Percentiles rank a stretch among this genome's conserved stretches.
Conservation (phyloP, 1,284 basidiomycete species). For the Ustilago hordei region DNA sequence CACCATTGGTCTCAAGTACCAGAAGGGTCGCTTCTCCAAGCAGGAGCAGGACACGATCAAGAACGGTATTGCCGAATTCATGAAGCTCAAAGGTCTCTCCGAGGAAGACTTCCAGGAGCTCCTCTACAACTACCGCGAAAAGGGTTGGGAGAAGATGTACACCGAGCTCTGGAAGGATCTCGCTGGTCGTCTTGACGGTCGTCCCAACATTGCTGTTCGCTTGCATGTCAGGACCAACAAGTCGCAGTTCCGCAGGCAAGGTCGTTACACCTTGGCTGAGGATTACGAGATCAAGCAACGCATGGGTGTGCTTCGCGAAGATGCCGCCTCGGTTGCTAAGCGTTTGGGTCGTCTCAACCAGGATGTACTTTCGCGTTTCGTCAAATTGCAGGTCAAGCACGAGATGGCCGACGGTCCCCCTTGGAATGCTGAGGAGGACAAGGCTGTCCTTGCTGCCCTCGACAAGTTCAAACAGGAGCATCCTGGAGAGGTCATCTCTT, state of each 20-base stretch:
- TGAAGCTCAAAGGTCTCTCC: constrained; percentile 39
- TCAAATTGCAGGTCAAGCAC: constrained; percentile 43
- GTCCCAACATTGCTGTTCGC: constrained; percentile 51
- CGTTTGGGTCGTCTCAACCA: constrained; percentile 52
- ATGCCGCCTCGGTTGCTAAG: constrained; percentile 42
- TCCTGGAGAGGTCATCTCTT: constrained; percentile 45
- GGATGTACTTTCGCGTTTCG: constrained; percentile 43
- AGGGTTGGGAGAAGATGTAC: constrained; percentile 46
- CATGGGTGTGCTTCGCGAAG: constrained; percentile 33
- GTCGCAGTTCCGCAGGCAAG: constrained; percentile 47
- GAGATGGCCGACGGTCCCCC: constrained; percentile 37
- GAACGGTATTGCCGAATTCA: constrained; percentile 45
- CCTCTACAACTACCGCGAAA: constrained; percentile 51
- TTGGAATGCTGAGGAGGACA: constrained; percentile 50
- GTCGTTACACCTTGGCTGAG: constrained; percentile 48
- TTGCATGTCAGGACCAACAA: constrained; percentile 46
- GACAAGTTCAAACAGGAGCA: constrained; percentile 47
- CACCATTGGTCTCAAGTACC: constrained; percentile 50
- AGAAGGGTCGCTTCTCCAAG: constrained; percentile 42
- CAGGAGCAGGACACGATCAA: constrained; percentile 51
- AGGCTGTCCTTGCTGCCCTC: constrained; percentile 43
- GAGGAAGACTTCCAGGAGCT: constrained; percentile 53
- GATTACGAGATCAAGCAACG: constrained; percentile 36
- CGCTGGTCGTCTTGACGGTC: constrained; percentile 37
- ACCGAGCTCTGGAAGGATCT: constrained; percentile 55